Conservation (phyloP, 495 filamentous ascomycete species). For the Hypoxylon crocopeplum region DNA sequence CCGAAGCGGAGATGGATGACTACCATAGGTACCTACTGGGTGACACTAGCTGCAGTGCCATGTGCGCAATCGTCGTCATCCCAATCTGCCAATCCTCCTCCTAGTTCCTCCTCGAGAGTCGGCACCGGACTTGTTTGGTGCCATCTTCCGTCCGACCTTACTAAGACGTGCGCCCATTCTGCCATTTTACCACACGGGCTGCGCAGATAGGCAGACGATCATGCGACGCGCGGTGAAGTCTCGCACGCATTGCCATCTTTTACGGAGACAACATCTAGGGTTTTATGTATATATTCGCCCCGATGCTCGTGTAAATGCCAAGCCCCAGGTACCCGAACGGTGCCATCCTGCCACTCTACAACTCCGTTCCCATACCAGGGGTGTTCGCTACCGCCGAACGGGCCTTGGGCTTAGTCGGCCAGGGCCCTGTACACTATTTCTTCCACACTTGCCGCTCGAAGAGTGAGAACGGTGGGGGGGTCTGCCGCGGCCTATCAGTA, state of each 20-base stretch:
- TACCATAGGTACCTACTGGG: background rate
- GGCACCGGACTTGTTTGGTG: slow-evolving; percentile 26
- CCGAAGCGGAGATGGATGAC: slow-evolving; percentile 31
- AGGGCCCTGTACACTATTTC: background rate
- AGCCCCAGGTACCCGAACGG: slow-evolving; percentile 11
- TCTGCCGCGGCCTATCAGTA: too few species aligned
- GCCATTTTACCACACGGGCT: background rate
- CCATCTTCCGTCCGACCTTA: slow-evolving; percentile 27
- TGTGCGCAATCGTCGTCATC: slow-evolving; percentile 33
- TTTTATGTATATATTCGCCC: slow-evolving; percentile 1
- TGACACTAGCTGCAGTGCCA: slow-evolving; percentile 29
- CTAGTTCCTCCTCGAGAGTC: slow-evolving; percentile 8
- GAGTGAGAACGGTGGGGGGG: too few species aligned
- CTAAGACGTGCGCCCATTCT: slow-evolving; percentile 6
- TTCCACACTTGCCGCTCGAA: too few species aligned
- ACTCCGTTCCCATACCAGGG: slow-evolving; percentile 5
- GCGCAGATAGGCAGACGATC: background rate
- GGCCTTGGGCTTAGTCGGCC: slow-evolving; percentile 2
- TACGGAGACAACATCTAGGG: too few species aligned
- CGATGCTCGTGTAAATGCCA: slow-evolving; percentile 9
- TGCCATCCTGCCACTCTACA: slow-evolving; percentile 10
- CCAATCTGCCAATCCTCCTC: slow-evolving; percentile 3
- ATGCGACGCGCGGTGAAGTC: too few species aligned
- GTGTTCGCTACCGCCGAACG: slow-evolving; percentile 10
- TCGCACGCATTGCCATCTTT: too few species aligned